Base-by-base conservation (phyloP, 2,329 filamentous ascomycete species). In the Sclerotinia trifoliorum region DNA sequence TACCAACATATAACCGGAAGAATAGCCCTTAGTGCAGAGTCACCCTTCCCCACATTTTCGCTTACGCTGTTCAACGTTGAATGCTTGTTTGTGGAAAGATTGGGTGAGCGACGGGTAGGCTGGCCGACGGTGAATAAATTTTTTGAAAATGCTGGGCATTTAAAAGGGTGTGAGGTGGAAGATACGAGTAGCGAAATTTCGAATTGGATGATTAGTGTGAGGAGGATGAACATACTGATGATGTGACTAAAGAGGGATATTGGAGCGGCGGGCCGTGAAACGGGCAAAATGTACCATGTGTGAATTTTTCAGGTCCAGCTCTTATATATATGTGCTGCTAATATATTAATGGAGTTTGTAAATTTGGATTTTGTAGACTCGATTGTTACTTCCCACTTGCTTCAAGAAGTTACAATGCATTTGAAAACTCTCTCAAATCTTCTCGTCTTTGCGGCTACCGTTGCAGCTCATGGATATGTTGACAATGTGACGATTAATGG, bases 401-500 rank as follows among this genome's bases (percentile, higher is more conserved):
- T 62, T 49, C 29, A 11, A 51, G 60, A 35, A 49, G 46, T 29
- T 10, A 52, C 55, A 15, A 66, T 66, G 65, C 39, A 52, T 17
- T 44, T 62, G 13, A 51, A 62, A 62, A 62, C 13, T n/a, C 19
- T 71, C 64, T 65, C 62, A 5, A 26, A 68, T 52, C 65, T 73
- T 49, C 51, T 68, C 49, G 69, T 66, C 49, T 67, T 73, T 39
- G 65, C 55, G 56, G 65, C 66, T 17, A 65, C 63, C 17, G 68
- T 72, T 11, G 67, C 62, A 2, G 71, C 69, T 5, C 71, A 73
- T 62, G 71, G 71, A 48, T 73, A 72, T 67, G 71, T 73, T 10
- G 68, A 73, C 7, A 72, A 72, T 54, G 68, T 69, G 8, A 71
- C 71, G n/a, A 74, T 77, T 35, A 75, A 75, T 35, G 72, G 71